phyloP scores from a whole-genome alignment of 768 basidiomycete species.

The Galerina sulciceps region DNA sequence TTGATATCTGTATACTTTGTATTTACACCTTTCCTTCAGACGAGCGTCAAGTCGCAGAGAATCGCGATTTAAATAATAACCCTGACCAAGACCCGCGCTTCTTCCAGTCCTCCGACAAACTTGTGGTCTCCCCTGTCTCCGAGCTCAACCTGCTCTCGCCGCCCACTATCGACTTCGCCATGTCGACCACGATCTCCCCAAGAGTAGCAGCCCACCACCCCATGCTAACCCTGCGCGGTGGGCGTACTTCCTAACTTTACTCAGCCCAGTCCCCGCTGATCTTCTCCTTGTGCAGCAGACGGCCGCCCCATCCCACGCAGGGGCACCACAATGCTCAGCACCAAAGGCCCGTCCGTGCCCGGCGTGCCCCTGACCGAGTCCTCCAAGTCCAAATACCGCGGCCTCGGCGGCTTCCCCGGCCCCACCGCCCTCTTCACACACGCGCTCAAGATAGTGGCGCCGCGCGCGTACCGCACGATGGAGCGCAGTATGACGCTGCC shows the following conservation, averaged over 20 bases:
- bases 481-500: conserved; percentile 58
- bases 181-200: conserved; percentile 18
- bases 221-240: conserved; percentile 16
- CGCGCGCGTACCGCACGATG: conserved; percentile 46
- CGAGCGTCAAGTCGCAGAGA: no score
- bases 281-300: conserved; percentile 7
- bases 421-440: conserved; percentile 41
- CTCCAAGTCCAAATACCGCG: conserved; percentile 37
- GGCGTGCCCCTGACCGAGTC: conserved; percentile 5
- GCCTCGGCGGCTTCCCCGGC: conserved; percentile 53
- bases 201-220: conserved; percentile 16
- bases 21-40: no score
- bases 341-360: conserved; percentile 15
- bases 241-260: not conserved
- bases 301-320: conserved; percentile 25
- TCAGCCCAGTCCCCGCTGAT: not conserved
- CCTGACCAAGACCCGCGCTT: conserved; percentile 2
- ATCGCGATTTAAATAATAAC: no score
- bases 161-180: conserved; percentile 21
- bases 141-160: not conserved
- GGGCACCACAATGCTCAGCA: conserved; percentile 34
- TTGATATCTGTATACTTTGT: no score
- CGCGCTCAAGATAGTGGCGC: conserved; percentile 44
- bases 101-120: conserved; percentile 19
- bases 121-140: no score